Evolutionary conservation across 1,284 basidiomycete species (phyloP).

Genomic region (Pyrrhoderma noxium): DNA sequence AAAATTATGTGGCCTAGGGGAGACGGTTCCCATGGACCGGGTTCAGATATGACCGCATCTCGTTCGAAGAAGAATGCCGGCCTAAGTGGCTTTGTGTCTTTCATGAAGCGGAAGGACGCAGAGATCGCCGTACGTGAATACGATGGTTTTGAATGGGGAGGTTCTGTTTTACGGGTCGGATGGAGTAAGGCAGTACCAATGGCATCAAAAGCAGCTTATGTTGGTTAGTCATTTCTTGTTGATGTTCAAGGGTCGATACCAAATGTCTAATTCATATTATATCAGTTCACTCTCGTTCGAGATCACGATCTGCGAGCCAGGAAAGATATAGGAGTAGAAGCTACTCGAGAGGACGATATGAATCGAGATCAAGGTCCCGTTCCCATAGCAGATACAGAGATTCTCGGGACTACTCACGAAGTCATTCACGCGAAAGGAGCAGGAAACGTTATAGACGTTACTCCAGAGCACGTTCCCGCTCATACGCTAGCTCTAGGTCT

Average conservation of each 20-base stretch:
- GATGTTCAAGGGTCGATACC: conserved; percentile 13
- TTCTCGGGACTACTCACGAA: conserved; percentile 41
- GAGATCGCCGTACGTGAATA: conserved; percentile 80
- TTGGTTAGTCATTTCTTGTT: conserved; percentile 41
- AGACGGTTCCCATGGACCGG: conserved; percentile 55
- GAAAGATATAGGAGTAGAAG: conserved; percentile 34
- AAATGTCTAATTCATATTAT: conserved; percentile 26
- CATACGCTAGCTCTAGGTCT: conserved; percentile 12
- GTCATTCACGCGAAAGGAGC: conserved; percentile 29
- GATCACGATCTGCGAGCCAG: conserved; percentile 43
- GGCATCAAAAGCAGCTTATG: conserved; percentile 68
- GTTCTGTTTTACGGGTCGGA: conserved; percentile 74
- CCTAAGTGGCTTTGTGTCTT: conserved; percentile 91
- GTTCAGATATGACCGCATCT: conserved; percentile 65
- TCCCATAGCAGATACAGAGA: conserved; percentile 28
- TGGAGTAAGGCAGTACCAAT: conserved; percentile 96
- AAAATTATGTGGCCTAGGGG: conserved; percentile 95
- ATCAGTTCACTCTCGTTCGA: conserved; percentile 33
- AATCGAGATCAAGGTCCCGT: conserved; percentile 36
- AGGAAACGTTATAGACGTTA: conserved; percentile 34
- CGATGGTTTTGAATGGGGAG: conserved; percentile 91
- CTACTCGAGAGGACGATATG: conserved; percentile 32
- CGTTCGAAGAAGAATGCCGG: conserved; percentile 63
- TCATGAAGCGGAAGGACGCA: conserved; percentile 88
- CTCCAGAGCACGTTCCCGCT: conserved; percentile 25